Percentiles rank a stretch among this genome's conserved stretches.
These are phyloP conservation scores for Brassica hybrid DNA, from an alignment of 441 rosid genomes.

Conservation along the genomic window DNA sequence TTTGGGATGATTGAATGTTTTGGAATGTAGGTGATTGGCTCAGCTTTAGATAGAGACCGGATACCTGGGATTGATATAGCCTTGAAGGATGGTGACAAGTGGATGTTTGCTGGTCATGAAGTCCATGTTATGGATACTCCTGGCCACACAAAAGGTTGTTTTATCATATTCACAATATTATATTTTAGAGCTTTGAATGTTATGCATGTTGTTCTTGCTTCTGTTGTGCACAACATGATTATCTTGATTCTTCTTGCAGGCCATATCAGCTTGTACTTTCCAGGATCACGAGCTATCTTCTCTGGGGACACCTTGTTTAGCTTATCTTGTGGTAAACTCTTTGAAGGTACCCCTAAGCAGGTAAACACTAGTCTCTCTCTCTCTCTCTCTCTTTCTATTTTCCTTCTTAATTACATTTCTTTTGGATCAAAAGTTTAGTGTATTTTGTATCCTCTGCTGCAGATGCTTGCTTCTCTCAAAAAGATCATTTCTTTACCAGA, in stretches of 20 bases:
- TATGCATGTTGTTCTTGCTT: no score
- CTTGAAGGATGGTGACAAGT: conserved; percentile 87
- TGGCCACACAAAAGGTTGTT: conserved; percentile 85
- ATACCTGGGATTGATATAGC: conserved; percentile 95
- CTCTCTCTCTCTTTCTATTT: not conserved
- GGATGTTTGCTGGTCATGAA: conserved; percentile 99
- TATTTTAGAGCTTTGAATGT: no score
- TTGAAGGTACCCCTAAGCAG: conserved; percentile 91
- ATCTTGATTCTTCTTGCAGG: conserved; percentile 55
- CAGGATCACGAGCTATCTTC: conserved; percentile 81
- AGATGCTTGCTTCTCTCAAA: conserved; percentile 83
- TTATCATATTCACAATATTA: conserved; percentile 29
- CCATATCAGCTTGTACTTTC: conserved; percentile 93
- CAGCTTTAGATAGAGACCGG: conserved; percentile 71
- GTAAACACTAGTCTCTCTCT: conserved; percentile 45
- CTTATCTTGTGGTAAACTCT: conserved; percentile 96
- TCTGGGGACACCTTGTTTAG: conserved; percentile 96
- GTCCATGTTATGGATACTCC: conserved; percentile 88
- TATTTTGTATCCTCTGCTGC: conserved; percentile 29
- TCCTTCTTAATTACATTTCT: conserved; percentile 7
- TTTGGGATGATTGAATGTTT: no score
- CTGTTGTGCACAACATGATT: not conserved
- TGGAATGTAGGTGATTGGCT: conserved; percentile 84
- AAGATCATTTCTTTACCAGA: conserved; percentile 79
- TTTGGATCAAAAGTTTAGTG: not conserved